Evolutionary conservation across 371 early-diverging fungal genomes (phyloP), one percentile per base, ranked within the genome.

Genomic region (Funneliformis caledonium): DNA sequence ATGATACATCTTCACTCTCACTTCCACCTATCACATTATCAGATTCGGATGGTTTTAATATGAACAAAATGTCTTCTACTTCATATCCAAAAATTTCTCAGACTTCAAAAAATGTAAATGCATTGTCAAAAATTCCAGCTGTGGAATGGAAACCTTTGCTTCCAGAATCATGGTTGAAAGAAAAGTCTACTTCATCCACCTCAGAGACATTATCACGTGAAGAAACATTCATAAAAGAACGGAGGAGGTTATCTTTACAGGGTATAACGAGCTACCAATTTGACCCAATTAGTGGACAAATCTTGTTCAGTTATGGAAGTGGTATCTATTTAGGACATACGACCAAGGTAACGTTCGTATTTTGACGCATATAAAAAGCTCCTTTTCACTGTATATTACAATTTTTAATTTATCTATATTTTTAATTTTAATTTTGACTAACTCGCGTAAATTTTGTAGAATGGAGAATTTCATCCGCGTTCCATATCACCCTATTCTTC

Each of bases 221-320:
- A 80, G 81, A 81, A 62, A 9, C 65, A 74, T 67, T 85, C 78
- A 42, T 82, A 43, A 85, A 84, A 56, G 84, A 84, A 68, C 74
- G 85, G 60, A 83, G 78, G 31, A 78, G 78, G 26, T 48, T 83
- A 14, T 67, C 81, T 6, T 62, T 75, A 12, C 78, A 82, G 14
- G 83, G 82, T 8, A 83, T 84, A 26, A 22, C 59, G 62, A 80
- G 56, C 50, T 72, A 72, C 62, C 50, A 73, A 26, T 80, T 81
- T 74, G 65, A 76, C 10, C 14, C 26, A 33, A 42, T 33, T 11
- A 60, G 65, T 65, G 68, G 82, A 10, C 59, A 69, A 33, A 43
- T 86, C 6, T 69, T 85, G 70, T 86, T 85, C 73, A 50, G 80
- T n/a, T 82, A 83, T 64, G 80, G 73, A 12, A 64, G 76, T 26